These are phyloP conservation scores for Chimonanthus salicifolius DNA, from an alignment of 164 flowering plant genomes.

Conservation along the genomic window DNA sequence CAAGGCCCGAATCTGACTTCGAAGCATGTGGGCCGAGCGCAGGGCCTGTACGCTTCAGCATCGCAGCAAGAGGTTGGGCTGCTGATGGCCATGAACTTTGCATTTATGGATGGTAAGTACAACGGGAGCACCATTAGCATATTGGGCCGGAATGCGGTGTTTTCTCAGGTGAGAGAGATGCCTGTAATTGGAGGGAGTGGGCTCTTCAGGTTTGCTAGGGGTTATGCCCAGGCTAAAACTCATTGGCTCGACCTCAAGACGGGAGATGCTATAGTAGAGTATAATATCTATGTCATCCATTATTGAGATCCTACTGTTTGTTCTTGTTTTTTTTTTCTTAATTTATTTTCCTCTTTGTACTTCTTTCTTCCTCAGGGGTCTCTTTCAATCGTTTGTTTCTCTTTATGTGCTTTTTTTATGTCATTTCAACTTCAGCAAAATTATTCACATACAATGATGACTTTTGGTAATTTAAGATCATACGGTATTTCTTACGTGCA, in stretches of 20 bases:
- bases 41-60: conserved; percentile 28
- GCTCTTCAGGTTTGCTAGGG: conserved; percentile 10
- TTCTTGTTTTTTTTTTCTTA: neutral
- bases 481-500: no score
- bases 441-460: no score
- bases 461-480: no score
- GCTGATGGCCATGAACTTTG: conserved; percentile 13
- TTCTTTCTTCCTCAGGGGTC: neutral
- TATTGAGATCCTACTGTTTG: neutral
- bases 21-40: conserved; percentile 28
- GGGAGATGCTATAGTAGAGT: conserved; percentile 15
- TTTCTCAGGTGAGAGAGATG: conserved; percentile 15
- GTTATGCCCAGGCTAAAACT: conserved; percentile 11
- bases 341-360: neutral
- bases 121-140: conserved; percentile 15
- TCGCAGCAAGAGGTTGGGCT: conserved; percentile 14
- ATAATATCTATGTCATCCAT: conserved; percentile 11
- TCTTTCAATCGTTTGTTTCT: no score
- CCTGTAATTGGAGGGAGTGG: conserved; percentile 13
- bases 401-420: no score
- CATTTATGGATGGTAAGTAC: no score
- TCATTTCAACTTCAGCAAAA: no score
- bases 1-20: conserved; percentile 19
- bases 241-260: neutral
- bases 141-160: conserved; percentile 11